phyloP scores from a whole-genome alignment of 805 yeast species.

The Saccharomyces mikatae region DNA sequence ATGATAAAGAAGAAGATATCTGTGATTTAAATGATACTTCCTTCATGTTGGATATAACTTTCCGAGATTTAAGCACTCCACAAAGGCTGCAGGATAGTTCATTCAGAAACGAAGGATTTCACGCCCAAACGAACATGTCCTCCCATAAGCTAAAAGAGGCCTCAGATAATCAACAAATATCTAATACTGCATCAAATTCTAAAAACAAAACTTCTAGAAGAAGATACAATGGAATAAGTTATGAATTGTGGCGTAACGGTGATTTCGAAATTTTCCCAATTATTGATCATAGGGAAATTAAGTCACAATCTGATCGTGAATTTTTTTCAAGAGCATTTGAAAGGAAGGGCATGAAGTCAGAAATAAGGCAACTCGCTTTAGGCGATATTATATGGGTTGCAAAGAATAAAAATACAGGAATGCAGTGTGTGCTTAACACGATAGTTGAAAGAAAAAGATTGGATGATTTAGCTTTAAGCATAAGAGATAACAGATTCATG shows the following conservation, averaged over 20 bases:
- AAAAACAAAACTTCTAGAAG: slow-evolving; percentile 11
- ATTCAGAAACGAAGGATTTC: neutral
- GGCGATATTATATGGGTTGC: slow-evolving; percentile 95
- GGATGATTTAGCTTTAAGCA: slow-evolving; percentile 76
- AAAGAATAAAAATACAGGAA: slow-evolving; percentile 44
- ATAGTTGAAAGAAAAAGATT: slow-evolving; percentile 87
- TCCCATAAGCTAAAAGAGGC: neutral
- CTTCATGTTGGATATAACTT: slow-evolving; percentile 16
- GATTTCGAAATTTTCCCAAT: slow-evolving; percentile 53
- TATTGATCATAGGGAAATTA: slow-evolving; percentile 76
- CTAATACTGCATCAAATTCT: neutral
- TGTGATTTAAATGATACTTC: neutral
- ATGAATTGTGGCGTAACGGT: slow-evolving; percentile 51
- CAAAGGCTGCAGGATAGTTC: neutral
- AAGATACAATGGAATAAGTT: slow-evolving; percentile 19
- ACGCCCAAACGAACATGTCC: neutral
- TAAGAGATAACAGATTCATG: slow-evolving; percentile 77
- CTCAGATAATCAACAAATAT: neutral
- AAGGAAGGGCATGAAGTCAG: slow-evolving; percentile 41
- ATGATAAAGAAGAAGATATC: neutral
- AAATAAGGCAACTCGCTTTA: slow-evolving; percentile 53
- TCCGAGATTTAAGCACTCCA: slow-evolving; percentile 4
- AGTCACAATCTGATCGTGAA: slow-evolving; percentile 59
- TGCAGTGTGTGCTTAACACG: slow-evolving; percentile 64
- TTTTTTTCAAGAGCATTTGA: slow-evolving; percentile 54